Percentiles rank a stretch among this genome's conserved stretches.
Conservation (phyloP, 2,329 filamentous ascomycete genomes). For the Ceratocystis colombiana region DNA sequence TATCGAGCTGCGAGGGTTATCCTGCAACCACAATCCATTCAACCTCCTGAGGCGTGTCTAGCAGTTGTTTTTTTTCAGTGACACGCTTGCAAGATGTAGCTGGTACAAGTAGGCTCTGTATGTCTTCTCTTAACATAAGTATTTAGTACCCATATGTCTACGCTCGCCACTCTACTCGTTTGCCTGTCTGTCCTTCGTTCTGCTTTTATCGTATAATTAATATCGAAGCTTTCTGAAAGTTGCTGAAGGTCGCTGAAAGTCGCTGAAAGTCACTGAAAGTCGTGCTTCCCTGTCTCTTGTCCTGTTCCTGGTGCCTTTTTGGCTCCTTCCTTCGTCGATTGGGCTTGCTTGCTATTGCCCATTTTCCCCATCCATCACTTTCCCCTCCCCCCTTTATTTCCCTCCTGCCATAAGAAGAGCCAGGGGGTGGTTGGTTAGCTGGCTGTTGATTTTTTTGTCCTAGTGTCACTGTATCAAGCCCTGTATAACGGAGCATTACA, state of each 20-base stretch:
- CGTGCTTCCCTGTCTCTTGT: slow-evolving; percentile 24
- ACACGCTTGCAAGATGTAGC: too few relatives aligned
- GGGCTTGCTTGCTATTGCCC: slow-evolving; percentile 18
- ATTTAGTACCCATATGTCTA: too few relatives aligned
- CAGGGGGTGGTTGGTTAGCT: slow-evolving; percentile 9
- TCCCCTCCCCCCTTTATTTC: slow-evolving; percentile 25
- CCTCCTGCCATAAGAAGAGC: slow-evolving; percentile 14
- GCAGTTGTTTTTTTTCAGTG: background rate
- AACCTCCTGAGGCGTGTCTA: background rate
- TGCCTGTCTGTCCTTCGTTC: background rate
- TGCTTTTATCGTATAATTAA: too few relatives aligned
- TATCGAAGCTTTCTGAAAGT: background rate
- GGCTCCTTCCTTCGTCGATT: slow-evolving; percentile 22
- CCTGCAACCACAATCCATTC: background rate
- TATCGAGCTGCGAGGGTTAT: background rate
- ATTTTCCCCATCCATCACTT: slow-evolving; percentile 5
- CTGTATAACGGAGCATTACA: background rate
- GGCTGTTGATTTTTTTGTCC: background rate
- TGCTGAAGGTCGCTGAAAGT: background rate
- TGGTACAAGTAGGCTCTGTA: too few relatives aligned
- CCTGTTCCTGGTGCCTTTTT: slow-evolving; percentile 21
- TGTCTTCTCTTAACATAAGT: too few relatives aligned
- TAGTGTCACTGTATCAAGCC: background rate
- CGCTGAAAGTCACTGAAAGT: background rate
- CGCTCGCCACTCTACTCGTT: too few relatives aligned